Percentiles rank a stretch among this genome's conserved stretches.
Conservation (phyloP, 2,329 filamentous ascomycete genomes). For the Bipolaris bicolor region DNA sequence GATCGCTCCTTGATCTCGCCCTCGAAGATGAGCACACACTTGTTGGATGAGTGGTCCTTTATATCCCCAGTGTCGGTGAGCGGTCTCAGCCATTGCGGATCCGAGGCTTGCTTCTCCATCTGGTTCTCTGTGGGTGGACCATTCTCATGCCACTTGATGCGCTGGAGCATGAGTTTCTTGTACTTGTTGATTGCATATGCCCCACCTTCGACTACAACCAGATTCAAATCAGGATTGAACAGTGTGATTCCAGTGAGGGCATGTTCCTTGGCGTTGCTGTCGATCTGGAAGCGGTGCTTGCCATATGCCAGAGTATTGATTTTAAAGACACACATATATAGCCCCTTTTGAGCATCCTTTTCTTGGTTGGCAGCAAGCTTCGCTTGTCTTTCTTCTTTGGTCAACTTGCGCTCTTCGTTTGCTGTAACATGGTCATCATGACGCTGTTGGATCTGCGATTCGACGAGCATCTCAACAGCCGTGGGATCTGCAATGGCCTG, state of each 20-base stretch:
- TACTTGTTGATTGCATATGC: slow-evolving; percentile 81
- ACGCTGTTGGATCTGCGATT: slow-evolving; percentile 88
- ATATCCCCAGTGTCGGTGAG: slow-evolving; percentile 78
- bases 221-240: slow-evolving; percentile 84
- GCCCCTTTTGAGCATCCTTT: slow-evolving; percentile 84
- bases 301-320: slow-evolving; percentile 89
- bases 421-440: slow-evolving; percentile 75
- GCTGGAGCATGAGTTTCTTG: slow-evolving; percentile 90
- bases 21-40: slow-evolving; percentile 86
- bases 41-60: slow-evolving; percentile 82
- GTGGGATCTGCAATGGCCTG: slow-evolving; percentile 95
- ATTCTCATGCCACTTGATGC: slow-evolving; percentile 95
- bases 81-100: slow-evolving; percentile 76
- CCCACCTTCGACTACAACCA: slow-evolving; percentile 92
- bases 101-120: slow-evolving; percentile 65
- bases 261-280: slow-evolving; percentile 88
- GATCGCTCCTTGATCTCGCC: slow-evolving; percentile 80
- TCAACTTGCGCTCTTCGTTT: slow-evolving; percentile 87
- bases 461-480: slow-evolving; percentile 92
- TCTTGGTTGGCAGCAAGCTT: slow-evolving; percentile 85
- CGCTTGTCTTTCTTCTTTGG: slow-evolving; percentile 83
- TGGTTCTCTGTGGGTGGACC: slow-evolving; percentile 66
- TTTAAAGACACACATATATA: slow-evolving; percentile 86
- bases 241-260: slow-evolving; percentile 88
- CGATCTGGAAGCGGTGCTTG: slow-evolving; percentile 91